Evolutionary conservation across 257 asterid species (phyloP).

Genomic region (Nicotiana attenuata): DNA sequence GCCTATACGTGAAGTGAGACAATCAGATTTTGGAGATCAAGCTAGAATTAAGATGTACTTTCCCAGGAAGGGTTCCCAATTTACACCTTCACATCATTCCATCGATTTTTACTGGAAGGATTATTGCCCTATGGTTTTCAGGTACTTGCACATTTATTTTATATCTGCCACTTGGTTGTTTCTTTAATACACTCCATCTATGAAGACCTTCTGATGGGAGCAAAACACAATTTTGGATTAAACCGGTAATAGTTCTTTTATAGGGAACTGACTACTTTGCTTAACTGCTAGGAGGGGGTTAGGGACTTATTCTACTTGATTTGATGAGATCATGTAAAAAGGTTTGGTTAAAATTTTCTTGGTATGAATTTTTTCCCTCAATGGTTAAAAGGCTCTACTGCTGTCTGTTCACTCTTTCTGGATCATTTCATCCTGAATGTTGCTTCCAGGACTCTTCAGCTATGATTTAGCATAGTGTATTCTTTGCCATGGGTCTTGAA

Average conservation of each 20-base stretch:
- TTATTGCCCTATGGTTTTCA: slow-evolving; percentile 98
- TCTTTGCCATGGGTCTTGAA: not conserved
- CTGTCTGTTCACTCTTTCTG: not conserved
- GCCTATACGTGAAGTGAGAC: slow-evolving; percentile 84
- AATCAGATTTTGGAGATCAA: slow-evolving; percentile 79
- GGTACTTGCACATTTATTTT: slow-evolving; percentile 40
- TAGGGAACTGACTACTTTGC: not conserved
- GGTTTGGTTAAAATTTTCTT: not conserved
- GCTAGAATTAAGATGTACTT: slow-evolving; percentile 92
- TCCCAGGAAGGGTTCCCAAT: slow-evolving; percentile 77
- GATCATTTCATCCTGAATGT: not conserved
- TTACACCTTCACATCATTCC: slow-evolving; percentile 88
- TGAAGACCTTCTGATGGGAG: not conserved
- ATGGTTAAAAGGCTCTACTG: not conserved
- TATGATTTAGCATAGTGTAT: not conserved
- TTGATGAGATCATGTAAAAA: not conserved
- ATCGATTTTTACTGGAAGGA: slow-evolving; percentile 90
- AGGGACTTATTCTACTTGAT: not conserved
- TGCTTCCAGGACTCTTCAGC: not conserved
- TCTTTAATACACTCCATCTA: not conserved
- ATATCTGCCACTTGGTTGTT: slow-evolving; percentile 10
- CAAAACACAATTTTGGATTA: not conserved
- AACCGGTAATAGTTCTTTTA: not conserved
- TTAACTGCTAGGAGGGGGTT: not conserved
- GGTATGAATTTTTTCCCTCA: not conserved